These are phyloP conservation scores for Penicillium roqueforti DNA, from an alignment of 495 filamentous ascomycete species.

Conservation along the genomic window DNA sequence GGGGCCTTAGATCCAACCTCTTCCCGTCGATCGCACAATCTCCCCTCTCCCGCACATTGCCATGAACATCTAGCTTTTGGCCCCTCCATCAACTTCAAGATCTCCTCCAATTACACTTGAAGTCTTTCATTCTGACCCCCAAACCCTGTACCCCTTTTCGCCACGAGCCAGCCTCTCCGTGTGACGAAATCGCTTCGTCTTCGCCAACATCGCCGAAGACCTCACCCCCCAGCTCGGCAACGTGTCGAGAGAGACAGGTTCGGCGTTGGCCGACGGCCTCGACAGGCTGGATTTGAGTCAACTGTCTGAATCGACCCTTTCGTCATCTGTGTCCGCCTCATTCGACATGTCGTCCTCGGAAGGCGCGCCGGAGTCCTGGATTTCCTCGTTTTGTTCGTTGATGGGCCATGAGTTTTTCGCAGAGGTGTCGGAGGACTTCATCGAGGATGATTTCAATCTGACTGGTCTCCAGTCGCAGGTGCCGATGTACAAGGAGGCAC, in stretches of 20 bases:
- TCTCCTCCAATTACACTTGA: background rate
- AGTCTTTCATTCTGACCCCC: slow-evolving; percentile 1
- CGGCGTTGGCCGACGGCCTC: slow-evolving; percentile 50
- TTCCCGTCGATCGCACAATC: slow-evolving; percentile 38
- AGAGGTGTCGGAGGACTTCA: slow-evolving; percentile 97
- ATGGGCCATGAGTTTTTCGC: slow-evolving; percentile 98
- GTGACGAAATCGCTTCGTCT: slow-evolving; percentile 28
- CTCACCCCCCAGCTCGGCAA: slow-evolving; percentile 38
- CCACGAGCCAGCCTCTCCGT: slow-evolving; percentile 12
- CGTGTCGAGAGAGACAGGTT: slow-evolving; percentile 51
- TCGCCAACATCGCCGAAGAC: slow-evolving; percentile 13
- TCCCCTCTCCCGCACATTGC: slow-evolving; percentile 35
- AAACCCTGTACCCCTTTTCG: slow-evolving; percentile 4
- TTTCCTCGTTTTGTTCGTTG: slow-evolving; percentile 91
- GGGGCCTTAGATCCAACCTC: slow-evolving; percentile 19
- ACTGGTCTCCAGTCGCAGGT: slow-evolving; percentile 93
- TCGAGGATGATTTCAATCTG: slow-evolving; percentile 99
- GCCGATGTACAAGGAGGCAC: slow-evolving; percentile 97
- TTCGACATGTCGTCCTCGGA: slow-evolving; percentile 67
- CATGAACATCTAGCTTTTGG: slow-evolving; percentile 32
- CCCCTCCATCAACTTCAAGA: slow-evolving; percentile 9
- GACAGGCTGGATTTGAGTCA: slow-evolving; percentile 51
- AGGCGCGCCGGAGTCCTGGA: slow-evolving; percentile 89
- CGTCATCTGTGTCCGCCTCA: slow-evolving; percentile 44
- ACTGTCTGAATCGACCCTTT: slow-evolving; percentile 48